These are phyloP conservation scores for Stevia rebaudiana DNA, from an alignment of 140 eudicot species.

Conservation along the genomic window DNA sequence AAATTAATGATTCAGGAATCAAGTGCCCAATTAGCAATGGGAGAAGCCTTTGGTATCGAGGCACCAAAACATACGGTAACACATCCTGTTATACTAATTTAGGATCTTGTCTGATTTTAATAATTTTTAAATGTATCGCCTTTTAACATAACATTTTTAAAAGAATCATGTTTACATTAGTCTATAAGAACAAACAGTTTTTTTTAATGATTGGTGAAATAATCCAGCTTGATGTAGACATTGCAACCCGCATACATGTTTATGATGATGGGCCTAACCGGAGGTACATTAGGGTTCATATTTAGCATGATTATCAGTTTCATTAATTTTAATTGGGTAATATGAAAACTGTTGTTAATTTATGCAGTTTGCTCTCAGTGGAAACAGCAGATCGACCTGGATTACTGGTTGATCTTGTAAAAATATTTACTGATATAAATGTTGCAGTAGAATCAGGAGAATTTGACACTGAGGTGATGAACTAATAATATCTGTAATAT, in stretches of 20 bases:
- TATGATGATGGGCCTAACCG: slow-evolving; percentile 73
- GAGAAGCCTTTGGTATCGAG: slow-evolving; percentile 73
- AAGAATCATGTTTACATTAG: neutral
- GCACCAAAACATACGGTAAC: slow-evolving; percentile 62
- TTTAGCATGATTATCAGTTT: neutral
- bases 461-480: slow-evolving; percentile 76
- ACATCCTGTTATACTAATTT: neutral
- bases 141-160: neutral
- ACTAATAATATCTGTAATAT: neutral
- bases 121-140: neutral
- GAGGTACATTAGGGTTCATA: slow-evolving; percentile 39
- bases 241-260: slow-evolving; percentile 62
- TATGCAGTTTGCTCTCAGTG: slow-evolving; percentile 68
- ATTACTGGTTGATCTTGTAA: slow-evolving; percentile 82
- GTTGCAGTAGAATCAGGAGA: slow-evolving; percentile 82
- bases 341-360: neutral
- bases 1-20: slow-evolving; percentile 58
- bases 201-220: slow-evolving; percentile 8
- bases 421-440: slow-evolving; percentile 64
- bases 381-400: slow-evolving; percentile 92
- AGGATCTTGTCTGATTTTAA: slow-evolving; percentile 1
- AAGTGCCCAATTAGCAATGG: slow-evolving; percentile 84
- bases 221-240: slow-evolving; percentile 74
- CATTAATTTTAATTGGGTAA: neutral
- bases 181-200: neutral